These are phyloP conservation scores for Hordeum marinum DNA, from an alignment of 176 grass and related monocot species.

Conservation along the genomic window DNA sequence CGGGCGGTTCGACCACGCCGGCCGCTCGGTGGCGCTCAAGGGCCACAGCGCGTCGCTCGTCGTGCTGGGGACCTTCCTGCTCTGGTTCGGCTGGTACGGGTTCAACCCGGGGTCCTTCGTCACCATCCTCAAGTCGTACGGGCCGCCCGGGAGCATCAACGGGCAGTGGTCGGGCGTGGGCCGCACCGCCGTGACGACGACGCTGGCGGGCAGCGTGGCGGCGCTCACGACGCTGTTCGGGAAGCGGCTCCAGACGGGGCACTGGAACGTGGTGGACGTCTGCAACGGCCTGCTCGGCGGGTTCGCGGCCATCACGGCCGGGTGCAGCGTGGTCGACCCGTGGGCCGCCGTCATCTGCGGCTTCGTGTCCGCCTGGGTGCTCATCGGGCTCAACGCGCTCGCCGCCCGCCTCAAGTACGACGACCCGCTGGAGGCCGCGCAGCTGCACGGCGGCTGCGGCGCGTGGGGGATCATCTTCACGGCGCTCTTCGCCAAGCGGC, in stretches of 20 bases:
- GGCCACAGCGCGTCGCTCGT: conserved; percentile 93
- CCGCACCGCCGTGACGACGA: conserved; percentile 88
- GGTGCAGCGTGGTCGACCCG: conserved; percentile 86
- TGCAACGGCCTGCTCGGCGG: conserved; percentile 95
- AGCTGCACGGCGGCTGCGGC: conserved; percentile 92
- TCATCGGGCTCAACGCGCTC: conserved; percentile 76
- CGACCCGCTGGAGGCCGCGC: conserved; percentile 91
- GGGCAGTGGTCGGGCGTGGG: conserved; percentile 96
- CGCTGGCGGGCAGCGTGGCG: conserved; percentile 76
- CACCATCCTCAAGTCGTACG: conserved; percentile 75
- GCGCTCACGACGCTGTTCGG: conserved; percentile 91
- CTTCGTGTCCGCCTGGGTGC: conserved; percentile 90
- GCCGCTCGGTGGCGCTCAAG: conserved; percentile 69
- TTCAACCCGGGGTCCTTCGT: conserved; percentile 92
- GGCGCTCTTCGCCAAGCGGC: conserved; percentile 57
- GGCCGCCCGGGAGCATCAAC: conserved; percentile 53
- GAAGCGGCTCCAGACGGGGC: conserved; percentile 81
- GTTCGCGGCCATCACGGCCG: conserved; percentile 86
- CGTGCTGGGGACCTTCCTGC: conserved; percentile 84
- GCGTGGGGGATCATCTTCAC: conserved; percentile 94
- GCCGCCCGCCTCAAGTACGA: conserved; percentile 77
- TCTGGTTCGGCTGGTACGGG: conserved; percentile 95
- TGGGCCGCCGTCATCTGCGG: conserved; percentile 95
- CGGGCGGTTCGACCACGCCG: conserved; percentile 69
- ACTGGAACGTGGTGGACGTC: conserved; percentile 94